phyloP scores from a whole-genome alignment of 2,329 filamentous ascomycete species.

The Aspergillus sp. region DNA sequence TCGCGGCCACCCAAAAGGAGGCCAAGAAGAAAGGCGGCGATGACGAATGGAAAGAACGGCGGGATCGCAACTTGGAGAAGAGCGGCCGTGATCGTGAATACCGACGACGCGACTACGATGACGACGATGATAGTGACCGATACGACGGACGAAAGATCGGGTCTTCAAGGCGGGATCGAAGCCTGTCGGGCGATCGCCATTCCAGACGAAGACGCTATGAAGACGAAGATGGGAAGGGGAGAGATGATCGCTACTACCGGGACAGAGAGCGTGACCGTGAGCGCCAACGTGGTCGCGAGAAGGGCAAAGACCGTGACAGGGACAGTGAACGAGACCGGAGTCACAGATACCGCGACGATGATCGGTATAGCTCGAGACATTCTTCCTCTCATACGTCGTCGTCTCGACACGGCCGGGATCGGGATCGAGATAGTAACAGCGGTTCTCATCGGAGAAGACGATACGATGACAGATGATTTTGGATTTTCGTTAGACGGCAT shows the following conservation, averaged over 20 bases:
- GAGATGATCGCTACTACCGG: slow-evolving; percentile 28
- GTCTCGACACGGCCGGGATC: slow-evolving; percentile 21
- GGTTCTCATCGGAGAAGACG: slow-evolving; percentile 24
- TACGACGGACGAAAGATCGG: slow-evolving; percentile 32
- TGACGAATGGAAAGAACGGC: slow-evolving; percentile 38
- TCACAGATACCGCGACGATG: slow-evolving; percentile 23
- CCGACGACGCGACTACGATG: slow-evolving; percentile 27
- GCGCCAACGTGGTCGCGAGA: slow-evolving; percentile 13
- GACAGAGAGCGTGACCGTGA: slow-evolving; percentile 21
- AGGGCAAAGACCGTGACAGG: slow-evolving; percentile 18
- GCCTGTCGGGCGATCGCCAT: slow-evolving; percentile 27
- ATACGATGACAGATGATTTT: slow-evolving; percentile 16
- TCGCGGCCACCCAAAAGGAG: slow-evolving; percentile 45
- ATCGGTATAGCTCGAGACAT: slow-evolving; percentile 25
- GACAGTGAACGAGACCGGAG: slow-evolving; percentile 25
- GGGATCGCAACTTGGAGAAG: slow-evolving; percentile 37
- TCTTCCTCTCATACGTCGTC: slow-evolving; percentile 27
- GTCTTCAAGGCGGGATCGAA: slow-evolving; percentile 32
- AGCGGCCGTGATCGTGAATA: slow-evolving; percentile 27
- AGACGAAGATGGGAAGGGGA: slow-evolving; percentile 28
- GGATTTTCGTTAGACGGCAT: background rate
- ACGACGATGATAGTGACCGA: slow-evolving; percentile 24
- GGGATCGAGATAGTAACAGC: slow-evolving; percentile 20
- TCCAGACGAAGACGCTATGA: slow-evolving; percentile 30
- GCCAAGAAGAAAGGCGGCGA: slow-evolving; percentile 37